These are phyloP conservation scores for Rhizopogon sp. DNA, from an alignment of 768 basidiomycete species.

Conservation along the genomic window DNA sequence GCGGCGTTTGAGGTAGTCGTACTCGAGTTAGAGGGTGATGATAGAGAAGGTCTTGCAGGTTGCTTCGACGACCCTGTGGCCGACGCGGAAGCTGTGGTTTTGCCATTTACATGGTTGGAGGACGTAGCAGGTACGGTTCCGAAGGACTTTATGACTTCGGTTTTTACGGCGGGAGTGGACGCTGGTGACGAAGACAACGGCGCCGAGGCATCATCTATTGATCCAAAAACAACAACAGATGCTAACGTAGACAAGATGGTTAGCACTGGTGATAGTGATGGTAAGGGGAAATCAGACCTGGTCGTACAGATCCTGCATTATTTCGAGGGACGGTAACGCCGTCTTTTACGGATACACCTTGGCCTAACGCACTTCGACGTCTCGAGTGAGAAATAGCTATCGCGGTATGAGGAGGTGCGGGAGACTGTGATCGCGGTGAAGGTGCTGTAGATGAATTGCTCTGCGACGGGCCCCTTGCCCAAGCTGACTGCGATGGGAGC, in stretches of 20 bases:
- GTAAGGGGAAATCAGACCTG: constrained; percentile 39
- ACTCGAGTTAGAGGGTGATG: constrained; percentile 19
- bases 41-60: no score
- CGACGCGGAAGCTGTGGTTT: constrained; percentile 37
- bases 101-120: constrained; percentile 56
- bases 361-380: constrained; percentile 69
- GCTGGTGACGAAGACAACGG: constrained; percentile 83
- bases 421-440: constrained; percentile 75
- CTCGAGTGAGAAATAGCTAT: constrained; percentile 62
- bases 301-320: constrained; percentile 60
- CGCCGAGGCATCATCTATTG: constrained; percentile 76
- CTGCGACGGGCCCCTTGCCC: constrained; percentile 84
- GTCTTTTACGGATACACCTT: constrained; percentile 74
- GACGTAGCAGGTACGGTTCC: constrained; percentile 65
- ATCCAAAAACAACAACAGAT: constrained; percentile 76
- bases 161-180: constrained; percentile 55
- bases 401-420: constrained; percentile 49
- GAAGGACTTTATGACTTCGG: constrained; percentile 76
- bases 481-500: constrained; percentile 82
- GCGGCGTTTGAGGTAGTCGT: constrained; percentile 26
- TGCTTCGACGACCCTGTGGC: no score
- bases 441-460: constrained; percentile 41
- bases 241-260: constrained; percentile 29
- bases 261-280: not conserved
- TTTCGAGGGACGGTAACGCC: constrained; percentile 69